Conservation (phyloP, 1,284 basidiomycete species). For the Trametes pubescens region DNA sequence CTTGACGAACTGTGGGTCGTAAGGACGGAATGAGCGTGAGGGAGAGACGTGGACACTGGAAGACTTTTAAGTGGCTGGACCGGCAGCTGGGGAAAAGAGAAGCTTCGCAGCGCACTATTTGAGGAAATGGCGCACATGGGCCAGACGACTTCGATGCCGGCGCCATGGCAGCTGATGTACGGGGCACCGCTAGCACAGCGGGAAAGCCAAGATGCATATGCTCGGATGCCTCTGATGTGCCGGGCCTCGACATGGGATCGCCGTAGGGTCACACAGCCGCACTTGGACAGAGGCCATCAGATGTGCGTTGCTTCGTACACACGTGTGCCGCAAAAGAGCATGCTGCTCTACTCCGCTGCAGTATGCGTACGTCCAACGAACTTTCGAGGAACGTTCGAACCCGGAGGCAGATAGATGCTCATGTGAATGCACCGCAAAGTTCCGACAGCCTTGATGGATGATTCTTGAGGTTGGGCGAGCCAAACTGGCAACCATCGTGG, state of each 20-base stretch:
- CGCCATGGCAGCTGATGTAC: constrained; percentile 30
- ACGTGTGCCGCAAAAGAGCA: constrained; percentile 11
- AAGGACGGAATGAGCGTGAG: constrained; percentile 13
- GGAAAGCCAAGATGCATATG: constrained; percentile 13
- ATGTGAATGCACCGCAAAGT: not conserved
- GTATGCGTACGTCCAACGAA: not conserved
- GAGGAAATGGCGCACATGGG: constrained; percentile 24
- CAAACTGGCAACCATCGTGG: not conserved
- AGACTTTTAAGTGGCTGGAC: constrained; percentile 26
- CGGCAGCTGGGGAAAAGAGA: constrained; percentile 31
- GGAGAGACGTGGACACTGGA: constrained; percentile 9
- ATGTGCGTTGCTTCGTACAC: constrained; percentile 22
- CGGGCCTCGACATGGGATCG: constrained; percentile 8
- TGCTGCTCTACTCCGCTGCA: not conserved
- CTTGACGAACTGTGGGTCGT: constrained; percentile 9
- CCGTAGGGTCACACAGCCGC: constrained; percentile 14
- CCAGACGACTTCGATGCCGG: constrained; percentile 22
- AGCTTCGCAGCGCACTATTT: constrained; percentile 26
- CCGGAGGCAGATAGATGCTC: not conserved
- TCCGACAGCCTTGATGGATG: not conserved
- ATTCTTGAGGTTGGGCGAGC: no score
- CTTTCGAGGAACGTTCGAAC: not conserved
- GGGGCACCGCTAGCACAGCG: not conserved
- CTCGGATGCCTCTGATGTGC: constrained; percentile 12
- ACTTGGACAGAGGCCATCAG: constrained; percentile 7